These are phyloP conservation scores for Inosperma sp. DNA, from an alignment of 768 basidiomycete species.

Conservation along the genomic window DNA sequence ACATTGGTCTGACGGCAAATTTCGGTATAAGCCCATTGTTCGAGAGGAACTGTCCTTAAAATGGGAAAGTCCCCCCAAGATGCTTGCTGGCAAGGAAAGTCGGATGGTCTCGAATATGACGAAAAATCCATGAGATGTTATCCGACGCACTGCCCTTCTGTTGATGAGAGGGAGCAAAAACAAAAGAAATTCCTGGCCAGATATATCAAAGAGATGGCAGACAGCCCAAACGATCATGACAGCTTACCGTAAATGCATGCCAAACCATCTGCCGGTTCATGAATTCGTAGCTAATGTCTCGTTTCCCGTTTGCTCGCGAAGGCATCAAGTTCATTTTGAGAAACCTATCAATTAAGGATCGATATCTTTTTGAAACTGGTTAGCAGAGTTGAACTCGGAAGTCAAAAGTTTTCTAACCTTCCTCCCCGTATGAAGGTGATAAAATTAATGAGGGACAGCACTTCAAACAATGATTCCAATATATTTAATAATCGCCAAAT, in stretches of 20 bases:
- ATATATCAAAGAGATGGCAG: conserved; percentile 2
- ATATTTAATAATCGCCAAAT: conserved; percentile 66
- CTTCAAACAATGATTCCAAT: conserved; percentile 61
- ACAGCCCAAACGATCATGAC: neutral
- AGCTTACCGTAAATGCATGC: conserved; percentile 91
- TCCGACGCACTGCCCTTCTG: conserved; percentile 52
- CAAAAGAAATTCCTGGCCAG: conserved; percentile 82
- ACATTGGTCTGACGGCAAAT: conserved; percentile 71
- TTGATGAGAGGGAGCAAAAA: conserved; percentile 87
- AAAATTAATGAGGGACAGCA: conserved; percentile 70
- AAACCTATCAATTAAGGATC: conserved; percentile 76
- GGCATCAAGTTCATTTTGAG: conserved; percentile 73
- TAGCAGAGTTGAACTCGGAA: too few relatives aligned
- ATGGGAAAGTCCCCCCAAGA: neutral
- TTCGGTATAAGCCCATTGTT: too few relatives aligned
- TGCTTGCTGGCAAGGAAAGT: conserved; percentile 20
- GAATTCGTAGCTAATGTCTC: conserved; percentile 95
- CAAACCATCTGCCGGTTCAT: conserved; percentile 99
- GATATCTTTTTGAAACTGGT: conserved; percentile 65
- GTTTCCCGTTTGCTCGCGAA: conserved; percentile 58
- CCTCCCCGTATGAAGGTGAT: conserved; percentile 83
- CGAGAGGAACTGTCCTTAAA: neutral
- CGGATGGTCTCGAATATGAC: conserved; percentile 26
- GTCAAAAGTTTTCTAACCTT: too few relatives aligned
- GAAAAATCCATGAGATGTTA: conserved; percentile 38